Base-by-base conservation (phyloP, 164 flowering plant species). In the Stephania japonica region DNA sequence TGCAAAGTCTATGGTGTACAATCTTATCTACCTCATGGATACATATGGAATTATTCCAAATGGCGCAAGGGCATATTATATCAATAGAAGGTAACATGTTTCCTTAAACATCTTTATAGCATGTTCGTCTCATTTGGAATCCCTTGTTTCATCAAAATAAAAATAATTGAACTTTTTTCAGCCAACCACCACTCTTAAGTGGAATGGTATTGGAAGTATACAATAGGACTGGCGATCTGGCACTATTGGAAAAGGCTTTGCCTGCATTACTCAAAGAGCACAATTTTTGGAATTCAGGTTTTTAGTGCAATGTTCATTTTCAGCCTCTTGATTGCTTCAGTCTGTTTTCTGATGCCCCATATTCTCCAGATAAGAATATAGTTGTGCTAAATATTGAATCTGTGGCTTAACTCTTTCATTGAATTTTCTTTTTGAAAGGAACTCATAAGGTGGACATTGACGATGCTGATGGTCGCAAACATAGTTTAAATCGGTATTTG, bases 61-160 rank as follows among this genome's bases (percentile, higher is more conserved):
- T 78, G 97, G 98, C 63, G 93, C 99, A 8, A 85, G 97, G 77
- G 78, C 81, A 26, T 96, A 96, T 77, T 96, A 91, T 81, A 96
- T 87, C 12, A 96, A 93, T 59, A 84, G 98, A 50, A 96, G 97
- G 98, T 87, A 80, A 38, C 21, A 5, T 16, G n/a, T 56, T 56
- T 56, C 19, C 7, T 5, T 56, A 16, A 56, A 56, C 19, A 56
- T 56, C 6, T 16, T 56, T 14, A n/a, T 56, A 56, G 21, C 18
- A 56, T 14, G 62, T 13, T 56, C 19, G 6, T 56, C 16, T 56
- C 19, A 56, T 56, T 56, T 16, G 3, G 50, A n/a, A 38, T 49
- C 27, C 63, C n/a, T 41, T 27, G 25, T 47, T 14, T 68, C 64
- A 64, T 43, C 59, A 56, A 75, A 69, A 38, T 65, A 49, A 73